Percentiles rank a stretch among this genome's conserved stretches.
Evolutionary conservation across 1,284 basidiomycete species (phyloP).

Genomic region (Fomes fomentarius): DNA sequence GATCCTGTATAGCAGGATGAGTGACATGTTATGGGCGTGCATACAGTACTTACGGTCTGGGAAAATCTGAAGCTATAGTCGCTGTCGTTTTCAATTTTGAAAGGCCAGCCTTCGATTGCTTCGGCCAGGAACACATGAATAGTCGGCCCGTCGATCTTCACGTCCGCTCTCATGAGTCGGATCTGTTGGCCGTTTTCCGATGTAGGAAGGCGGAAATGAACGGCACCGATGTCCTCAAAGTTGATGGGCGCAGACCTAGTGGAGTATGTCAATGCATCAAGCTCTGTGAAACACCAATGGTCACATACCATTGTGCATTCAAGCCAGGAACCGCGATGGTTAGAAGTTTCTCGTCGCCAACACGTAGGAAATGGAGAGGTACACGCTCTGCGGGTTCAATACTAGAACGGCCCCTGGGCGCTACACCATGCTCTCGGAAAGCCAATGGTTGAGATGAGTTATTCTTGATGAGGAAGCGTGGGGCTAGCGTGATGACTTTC

Average conservation of each 20-base stretch:
- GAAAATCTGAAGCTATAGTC: slow-evolving; percentile 73
- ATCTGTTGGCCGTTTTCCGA: slow-evolving; percentile 44
- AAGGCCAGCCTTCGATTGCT: slow-evolving; percentile 85
- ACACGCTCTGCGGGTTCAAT: slow-evolving; percentile 72
- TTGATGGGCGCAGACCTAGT: slow-evolving; percentile 91
- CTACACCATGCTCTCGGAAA: slow-evolving; percentile 85
- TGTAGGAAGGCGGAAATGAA: slow-evolving; percentile 74
- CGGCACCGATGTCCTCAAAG: slow-evolving; percentile 88
- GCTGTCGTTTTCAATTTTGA: slow-evolving; percentile 90
- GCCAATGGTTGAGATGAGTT: slow-evolving; percentile 70
- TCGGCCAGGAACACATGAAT: slow-evolving; percentile 83
- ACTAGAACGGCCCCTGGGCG: slow-evolving; percentile 68
- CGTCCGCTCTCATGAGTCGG: slow-evolving; percentile 81
- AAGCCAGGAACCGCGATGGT: slow-evolving; percentile 87
- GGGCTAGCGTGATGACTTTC: slow-evolving; percentile 92
- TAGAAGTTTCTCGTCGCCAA: slow-evolving; percentile 71
- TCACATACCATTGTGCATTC: slow-evolving; percentile 79
- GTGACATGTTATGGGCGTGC: neutral
- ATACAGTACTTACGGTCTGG: slow-evolving; percentile 64
- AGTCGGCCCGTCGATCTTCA: slow-evolving; percentile 85
- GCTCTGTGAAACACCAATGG: neutral
- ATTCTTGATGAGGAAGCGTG: slow-evolving; percentile 93
- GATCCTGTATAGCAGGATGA: slow-evolving; percentile 46
- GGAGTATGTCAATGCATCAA: neutral
- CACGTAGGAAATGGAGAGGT: slow-evolving; percentile 73